Percentiles rank a stretch among this genome's conserved stretches.
phyloP scores from a whole-genome alignment of 164 flowering plant species.

The Platanus orientalis region DNA sequence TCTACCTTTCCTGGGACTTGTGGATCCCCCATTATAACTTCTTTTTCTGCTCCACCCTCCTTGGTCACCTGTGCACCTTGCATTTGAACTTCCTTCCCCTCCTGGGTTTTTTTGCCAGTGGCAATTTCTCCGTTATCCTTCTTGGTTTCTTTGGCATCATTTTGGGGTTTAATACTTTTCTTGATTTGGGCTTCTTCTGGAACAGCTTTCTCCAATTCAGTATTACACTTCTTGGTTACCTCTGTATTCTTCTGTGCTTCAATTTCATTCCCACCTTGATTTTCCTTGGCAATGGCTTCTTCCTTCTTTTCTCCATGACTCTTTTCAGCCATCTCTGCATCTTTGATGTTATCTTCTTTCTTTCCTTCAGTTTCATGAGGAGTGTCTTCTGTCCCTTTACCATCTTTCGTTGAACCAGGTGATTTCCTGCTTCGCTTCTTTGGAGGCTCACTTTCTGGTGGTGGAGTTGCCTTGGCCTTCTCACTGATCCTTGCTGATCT shows the following conservation, averaged over 20 bases:
- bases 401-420: slow-evolving; percentile 35
- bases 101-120: slow-evolving; percentile 3
- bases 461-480: slow-evolving; percentile 54
- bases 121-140: not conserved
- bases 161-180: no score
- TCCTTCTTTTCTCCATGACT: no score
- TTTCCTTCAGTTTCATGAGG: not conserved
- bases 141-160: slow-evolving; percentile 1
- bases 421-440: no score
- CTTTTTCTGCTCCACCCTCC: slow-evolving; percentile 15
- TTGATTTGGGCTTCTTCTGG: no score
- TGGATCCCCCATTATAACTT: slow-evolving; percentile 9
- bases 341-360: not conserved
- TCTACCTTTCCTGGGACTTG: slow-evolving; percentile 10
- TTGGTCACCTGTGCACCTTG: slow-evolving; percentile 9
- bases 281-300: not conserved
- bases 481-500: slow-evolving; percentile 77
- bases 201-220: not conserved
- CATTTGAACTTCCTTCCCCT: slow-evolving; percentile 15
- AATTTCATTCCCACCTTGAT: slow-evolving; percentile 4
- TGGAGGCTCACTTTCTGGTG: no score
- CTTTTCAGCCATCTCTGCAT: no score
- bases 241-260: not conserved
- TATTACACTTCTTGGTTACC: not conserved
- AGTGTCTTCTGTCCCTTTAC: slow-evolving; percentile 23